Conservation (phyloP, 2,329 filamentous ascomycete species). For the Alternaria sp. region DNA sequence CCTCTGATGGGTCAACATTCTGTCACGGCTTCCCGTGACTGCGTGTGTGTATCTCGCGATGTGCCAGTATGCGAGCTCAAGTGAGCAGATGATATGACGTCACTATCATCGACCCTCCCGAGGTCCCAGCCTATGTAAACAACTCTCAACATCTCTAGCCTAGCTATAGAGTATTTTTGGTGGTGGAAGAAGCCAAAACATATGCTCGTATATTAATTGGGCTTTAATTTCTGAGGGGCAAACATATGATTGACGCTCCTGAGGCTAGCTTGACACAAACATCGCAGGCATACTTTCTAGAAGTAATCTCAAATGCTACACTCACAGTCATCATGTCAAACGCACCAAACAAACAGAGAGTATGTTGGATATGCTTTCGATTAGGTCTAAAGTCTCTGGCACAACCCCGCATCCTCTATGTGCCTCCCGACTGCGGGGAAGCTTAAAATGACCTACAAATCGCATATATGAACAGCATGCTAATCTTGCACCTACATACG, state of each 20-base stretch:
- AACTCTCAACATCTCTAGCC: not conserved
- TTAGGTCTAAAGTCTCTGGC: not conserved
- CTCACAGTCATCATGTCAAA: not conserved
- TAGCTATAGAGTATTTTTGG: not conserved
- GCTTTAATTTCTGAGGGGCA: not conserved
- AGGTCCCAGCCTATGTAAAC: not conserved
- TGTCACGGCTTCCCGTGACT: not conserved
- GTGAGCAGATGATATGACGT: not conserved
- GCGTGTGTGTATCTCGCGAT: not conserved
- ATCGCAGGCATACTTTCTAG: not conserved
- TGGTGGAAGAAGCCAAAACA: not conserved
- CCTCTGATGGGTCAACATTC: not conserved
- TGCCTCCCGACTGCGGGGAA: slow-evolving; percentile 8
- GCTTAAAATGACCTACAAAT: not conserved
- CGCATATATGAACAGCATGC: not conserved
- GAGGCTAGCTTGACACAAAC: not conserved
- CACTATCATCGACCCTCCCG: not conserved
- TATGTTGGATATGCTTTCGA: not conserved
- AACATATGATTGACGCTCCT: not conserved
- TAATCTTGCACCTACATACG: not conserved
- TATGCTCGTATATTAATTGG: not conserved
- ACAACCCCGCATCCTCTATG: not conserved
- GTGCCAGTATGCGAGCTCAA: not conserved
- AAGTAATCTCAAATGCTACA: not conserved
- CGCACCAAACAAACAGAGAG: not conserved